Base-by-base conservation (phyloP, 805 yeast genomes). In the Barnettozyma sucrosica region DNA sequence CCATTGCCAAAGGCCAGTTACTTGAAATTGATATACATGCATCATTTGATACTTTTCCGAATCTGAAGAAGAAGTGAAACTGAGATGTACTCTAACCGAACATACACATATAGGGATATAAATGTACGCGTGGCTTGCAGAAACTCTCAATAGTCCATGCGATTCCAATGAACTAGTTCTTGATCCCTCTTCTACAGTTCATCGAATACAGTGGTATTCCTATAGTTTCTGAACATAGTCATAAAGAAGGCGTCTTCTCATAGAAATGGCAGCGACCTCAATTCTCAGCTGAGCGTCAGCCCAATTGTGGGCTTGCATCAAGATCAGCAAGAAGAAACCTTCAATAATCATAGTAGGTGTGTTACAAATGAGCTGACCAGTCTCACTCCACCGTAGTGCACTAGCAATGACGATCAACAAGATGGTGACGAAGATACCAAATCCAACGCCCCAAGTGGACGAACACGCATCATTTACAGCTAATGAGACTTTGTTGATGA, bases 281-380 rank as follows among this genome's bases (percentile, higher is more conserved):
- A 46, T 19, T 42, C 49, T 46, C 21, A 41, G 14, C 18, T 46
- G 40, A 8, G 33, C 49, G 24, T 46, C 49, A 18, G 45, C 42
- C 49, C 49, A 46, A 25, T 46, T 46, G 34, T 46, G 49, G 6
- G 49, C 49, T 20, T 46, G 49, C 14, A 46, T 46, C 45, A 46
- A 42, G 26, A 46, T 46, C 43, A 46, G 26, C 24, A 46, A 37
- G 25, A 46, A 46, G 41, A 46, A 46, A 18, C 45, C 49, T 42
- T 46, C 49, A 37, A 46, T 46, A 18, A 46, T 46, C 49, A 46
- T 46, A 4, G 49, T 46, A 26, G 49, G 49, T 2, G 49, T 46
- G 28, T 46, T 46, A 26, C 45, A 41, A 18, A 46, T 4, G 25
- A 46, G 36, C 33, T 46, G 49, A 18, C 49, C 49, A 6, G 49